Evolutionary conservation across 192 early-diverging fungal genomes (phyloP).

Genomic region (Coemansia sp.): DNA sequence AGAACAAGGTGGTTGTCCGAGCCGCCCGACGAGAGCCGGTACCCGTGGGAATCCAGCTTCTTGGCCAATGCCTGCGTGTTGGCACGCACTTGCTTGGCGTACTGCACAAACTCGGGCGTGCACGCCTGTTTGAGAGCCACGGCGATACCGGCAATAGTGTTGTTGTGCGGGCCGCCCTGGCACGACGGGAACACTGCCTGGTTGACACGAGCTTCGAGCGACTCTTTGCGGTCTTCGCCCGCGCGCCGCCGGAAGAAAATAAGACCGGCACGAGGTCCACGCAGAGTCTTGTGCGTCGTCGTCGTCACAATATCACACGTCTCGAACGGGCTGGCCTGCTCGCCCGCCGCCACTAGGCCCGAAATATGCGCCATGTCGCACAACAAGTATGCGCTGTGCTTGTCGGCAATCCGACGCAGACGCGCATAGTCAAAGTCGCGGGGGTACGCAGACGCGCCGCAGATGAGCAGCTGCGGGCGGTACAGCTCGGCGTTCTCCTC

Average conservation of each 20-base stretch:
- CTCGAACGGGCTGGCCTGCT: conserved; percentile 92
- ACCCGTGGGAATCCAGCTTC: conserved; percentile 73
- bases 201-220: conserved; percentile 94
- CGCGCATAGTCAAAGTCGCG: conserved; percentile 98
- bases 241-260: conserved; percentile 93
- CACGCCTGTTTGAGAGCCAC: conserved; percentile 98
- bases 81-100: conserved; percentile 93
- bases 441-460: conserved; percentile 97
- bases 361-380: conserved; percentile 99
- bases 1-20: conserved; percentile 98
- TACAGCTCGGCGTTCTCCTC: conserved; percentile 91
- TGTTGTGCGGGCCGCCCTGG: conserved; percentile 99
- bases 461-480: conserved; percentile 98
- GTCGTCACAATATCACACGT: conserved; percentile 99
- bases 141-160: conserved; percentile 98
- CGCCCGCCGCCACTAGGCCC: conserved; percentile 88
- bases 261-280: conserved; percentile 97
- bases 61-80: conserved; percentile 87
- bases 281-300: conserved; percentile 99
- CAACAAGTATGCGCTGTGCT: conserved; percentile 94
- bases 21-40: conserved; percentile 92
- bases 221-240: conserved; percentile 71
- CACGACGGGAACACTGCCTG: conserved; percentile 99
- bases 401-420: conserved; percentile 95
- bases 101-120: conserved; percentile 87